Conservation (phyloP, 371 early-diverging fungal genomes). For the Rhizopus stolonifer region DNA sequence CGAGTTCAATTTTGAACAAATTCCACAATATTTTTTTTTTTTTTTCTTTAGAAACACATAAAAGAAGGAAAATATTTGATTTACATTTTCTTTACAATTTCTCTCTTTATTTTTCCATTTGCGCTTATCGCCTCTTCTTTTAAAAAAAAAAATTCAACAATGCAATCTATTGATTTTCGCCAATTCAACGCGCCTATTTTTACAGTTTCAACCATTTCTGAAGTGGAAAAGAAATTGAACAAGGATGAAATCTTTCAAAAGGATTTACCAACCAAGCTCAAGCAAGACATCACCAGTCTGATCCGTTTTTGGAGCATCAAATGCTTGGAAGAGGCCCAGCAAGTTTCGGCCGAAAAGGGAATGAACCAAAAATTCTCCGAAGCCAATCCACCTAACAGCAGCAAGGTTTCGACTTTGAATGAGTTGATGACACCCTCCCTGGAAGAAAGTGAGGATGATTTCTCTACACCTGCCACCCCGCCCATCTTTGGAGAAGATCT, state of each 20-base stretch:
- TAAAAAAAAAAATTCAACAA: background rate
- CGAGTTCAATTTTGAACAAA: conserved; percentile 17
- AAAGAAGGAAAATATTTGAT: too few species aligned
- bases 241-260: background rate
- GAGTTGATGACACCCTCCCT: too few species aligned
- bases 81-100: background rate
- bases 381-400: too few species aligned
- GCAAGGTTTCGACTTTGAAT: too few species aligned
- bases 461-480: too few species aligned
- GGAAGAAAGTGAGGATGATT: too few species aligned
- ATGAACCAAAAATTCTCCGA: background rate
- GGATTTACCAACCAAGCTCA: background rate
- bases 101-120: background rate
- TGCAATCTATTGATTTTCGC: conserved; percentile 1
- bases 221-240: background rate
- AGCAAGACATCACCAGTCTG: background rate
- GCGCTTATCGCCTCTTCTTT: background rate
- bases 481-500: too few species aligned
- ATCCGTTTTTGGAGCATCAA: background rate
- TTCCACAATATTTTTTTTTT: conserved; percentile 14
- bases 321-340: background rate
- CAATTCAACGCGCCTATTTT: background rate
- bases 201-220: background rate
- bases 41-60: too few species aligned
- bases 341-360: too few species aligned